Evolutionary conservation across 2,329 filamentous ascomycete species (phyloP), one percentile per base, ranked within the genome.

Genomic region (Colletotrichum salicis): DNA sequence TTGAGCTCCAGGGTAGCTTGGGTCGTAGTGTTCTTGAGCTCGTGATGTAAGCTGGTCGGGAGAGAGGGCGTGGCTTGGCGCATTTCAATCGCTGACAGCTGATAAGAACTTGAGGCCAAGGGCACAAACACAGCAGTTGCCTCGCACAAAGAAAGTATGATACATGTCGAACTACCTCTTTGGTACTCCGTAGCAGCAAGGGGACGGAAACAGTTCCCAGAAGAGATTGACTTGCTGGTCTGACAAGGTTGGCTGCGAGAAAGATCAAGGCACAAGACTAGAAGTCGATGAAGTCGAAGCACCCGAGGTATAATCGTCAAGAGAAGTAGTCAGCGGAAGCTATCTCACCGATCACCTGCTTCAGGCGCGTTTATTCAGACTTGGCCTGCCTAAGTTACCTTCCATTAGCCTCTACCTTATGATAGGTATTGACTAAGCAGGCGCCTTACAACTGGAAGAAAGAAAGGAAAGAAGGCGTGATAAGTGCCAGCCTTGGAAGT

Each of bases 11-110:
- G 41, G 15, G 41, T 48, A 48, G 19, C 41, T 48, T 22, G 41
- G 3, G 19, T 22, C 41, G 19, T 22, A 48, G 19, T 48, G 4
- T 19, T 22, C 19, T 22, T 48, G 41, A 48, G 41, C 41, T 48
- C n/a, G 19, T 48, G 19, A 48, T 48, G 8, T 11, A 8, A 48
- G n/a, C 41, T 48, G 41, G 19, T 48, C 41, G 41, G n/a, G 41
- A 48, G 41, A 8, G n/a, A n/a, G 8, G 41, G n/a, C 41, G 41
- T 48, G 19, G 8, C 41, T 48, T 22, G 19, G 19, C 19, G 37
- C 24, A 15, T 35, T 27, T 48, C 68, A n/a, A n/a, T 57, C 31
- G 57, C 57, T 45, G 55, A n/a, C 67, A 65, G 67, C 45, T 33
- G 24, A n/a, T 19, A 55, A 29, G 35, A 29, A 24, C 15, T 29